phyloP scores from a whole-genome alignment of 106 monocot genomes.

The Dactylorhiza incarnata region DNA sequence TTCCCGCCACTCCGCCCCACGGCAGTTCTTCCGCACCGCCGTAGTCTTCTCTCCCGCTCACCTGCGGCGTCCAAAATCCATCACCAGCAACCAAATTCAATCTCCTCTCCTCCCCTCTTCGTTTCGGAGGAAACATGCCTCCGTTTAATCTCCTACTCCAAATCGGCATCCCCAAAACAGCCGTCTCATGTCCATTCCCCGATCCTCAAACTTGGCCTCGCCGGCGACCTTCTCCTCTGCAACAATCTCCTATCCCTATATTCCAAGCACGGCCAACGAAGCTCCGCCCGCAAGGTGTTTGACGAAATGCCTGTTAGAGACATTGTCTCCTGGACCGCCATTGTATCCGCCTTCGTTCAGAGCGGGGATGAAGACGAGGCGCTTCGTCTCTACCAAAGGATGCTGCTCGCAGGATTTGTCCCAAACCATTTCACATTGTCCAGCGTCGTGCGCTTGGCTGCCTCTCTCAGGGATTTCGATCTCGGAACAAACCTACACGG shows the following conservation, averaged over 20 bases:
- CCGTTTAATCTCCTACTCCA: conserved; percentile 30
- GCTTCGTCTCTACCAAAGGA: conserved; percentile 24
- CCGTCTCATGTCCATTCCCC: conserved; percentile 33
- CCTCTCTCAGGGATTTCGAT: conserved; percentile 10
- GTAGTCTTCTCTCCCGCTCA: not conserved
- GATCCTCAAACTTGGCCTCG: conserved; percentile 48
- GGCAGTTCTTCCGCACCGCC: not conserved
- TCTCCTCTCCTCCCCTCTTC: not conserved
- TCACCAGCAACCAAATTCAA: not conserved
- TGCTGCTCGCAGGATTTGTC: conserved; percentile 15
- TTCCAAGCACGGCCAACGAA: conserved; percentile 11
- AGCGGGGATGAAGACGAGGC: conserved; percentile 24
- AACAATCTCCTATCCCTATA: conserved; percentile 54
- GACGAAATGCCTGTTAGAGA: conserved; percentile 51
- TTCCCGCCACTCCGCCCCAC: not conserved
- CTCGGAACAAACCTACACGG: conserved; percentile 34
- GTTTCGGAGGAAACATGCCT: conserved; percentile 21
- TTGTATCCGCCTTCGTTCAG: conserved; percentile 41
- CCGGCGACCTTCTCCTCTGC: conserved; percentile 22
- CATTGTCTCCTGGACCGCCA: conserved; percentile 59
- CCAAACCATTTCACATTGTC: conserved; percentile 74
- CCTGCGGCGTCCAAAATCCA: not conserved
- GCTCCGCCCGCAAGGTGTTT: conserved; percentile 48
- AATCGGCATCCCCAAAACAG: conserved; percentile 7
- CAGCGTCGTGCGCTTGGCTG: conserved; percentile 33